Percentiles rank a stretch among this genome's conserved stretches.
Evolutionary conservation across 768 basidiomycete genomes (phyloP).

Genomic region (Pisolithus tinctorius): DNA sequence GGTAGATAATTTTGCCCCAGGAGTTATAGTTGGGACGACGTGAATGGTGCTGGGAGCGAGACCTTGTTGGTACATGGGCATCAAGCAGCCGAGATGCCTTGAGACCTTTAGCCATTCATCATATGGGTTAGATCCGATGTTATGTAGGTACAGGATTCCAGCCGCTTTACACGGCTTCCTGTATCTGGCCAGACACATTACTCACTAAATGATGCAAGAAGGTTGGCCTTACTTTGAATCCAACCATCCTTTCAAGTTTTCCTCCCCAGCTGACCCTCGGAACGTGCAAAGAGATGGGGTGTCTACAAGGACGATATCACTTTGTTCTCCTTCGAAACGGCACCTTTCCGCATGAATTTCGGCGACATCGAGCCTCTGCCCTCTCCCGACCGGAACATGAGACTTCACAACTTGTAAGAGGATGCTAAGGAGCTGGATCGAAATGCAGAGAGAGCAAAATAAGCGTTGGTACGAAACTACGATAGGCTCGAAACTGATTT

Average conservation of each 20-base stretch:
- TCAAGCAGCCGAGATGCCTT: not conserved
- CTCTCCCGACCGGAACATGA: not conserved
- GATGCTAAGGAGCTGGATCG: not conserved
- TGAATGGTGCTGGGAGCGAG: not conserved
- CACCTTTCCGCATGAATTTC: not conserved
- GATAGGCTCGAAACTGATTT: not conserved
- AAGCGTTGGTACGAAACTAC: not conserved
- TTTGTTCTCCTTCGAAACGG: not conserved
- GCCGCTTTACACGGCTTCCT: not conserved
- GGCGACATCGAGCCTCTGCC: not conserved
- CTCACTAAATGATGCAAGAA: too few species aligned
- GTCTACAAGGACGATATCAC: not conserved
- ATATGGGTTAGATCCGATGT: not conserved
- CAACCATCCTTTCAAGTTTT: not conserved
- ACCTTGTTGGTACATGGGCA: not conserved
- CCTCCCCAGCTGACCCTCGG: not conserved
- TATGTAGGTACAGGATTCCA: not conserved
- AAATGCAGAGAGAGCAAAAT: not conserved
- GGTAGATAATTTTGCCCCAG: not conserved
- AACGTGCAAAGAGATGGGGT: not conserved
- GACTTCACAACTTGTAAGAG: not conserved
- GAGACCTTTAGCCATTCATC: not conserved
- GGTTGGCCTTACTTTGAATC: not conserved
- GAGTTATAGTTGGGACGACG: not conserved
- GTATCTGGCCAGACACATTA: not conserved